Percentiles rank a stretch among this genome's conserved stretches.
Evolutionary conservation across 176 grass and related monocot genomes (phyloP).

Genomic region (Saccharum officinarum): DNA sequence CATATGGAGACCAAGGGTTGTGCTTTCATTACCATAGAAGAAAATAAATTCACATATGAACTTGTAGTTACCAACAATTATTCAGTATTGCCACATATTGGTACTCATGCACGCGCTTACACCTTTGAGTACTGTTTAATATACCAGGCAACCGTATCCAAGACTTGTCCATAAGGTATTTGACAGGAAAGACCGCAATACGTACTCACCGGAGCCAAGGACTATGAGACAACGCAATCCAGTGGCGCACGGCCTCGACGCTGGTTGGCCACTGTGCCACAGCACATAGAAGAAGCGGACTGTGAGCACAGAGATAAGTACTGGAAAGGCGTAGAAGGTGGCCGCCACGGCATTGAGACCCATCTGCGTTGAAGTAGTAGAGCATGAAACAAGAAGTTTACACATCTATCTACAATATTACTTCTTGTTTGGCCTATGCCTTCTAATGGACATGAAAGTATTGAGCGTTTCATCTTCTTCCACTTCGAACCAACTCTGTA

Average conservation of each 20-base stretch:
- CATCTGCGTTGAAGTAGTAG: conserved; percentile 1
- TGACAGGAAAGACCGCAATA: background rate
- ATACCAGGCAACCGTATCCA: background rate
- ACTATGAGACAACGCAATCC: conserved; percentile 52
- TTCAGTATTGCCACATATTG: background rate
- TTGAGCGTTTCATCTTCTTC: background rate
- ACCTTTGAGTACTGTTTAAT: background rate
- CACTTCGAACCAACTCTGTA: background rate
- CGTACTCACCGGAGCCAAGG: conserved; percentile 58
- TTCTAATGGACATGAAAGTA: background rate
- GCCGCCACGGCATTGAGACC: background rate
- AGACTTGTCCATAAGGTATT: background rate
- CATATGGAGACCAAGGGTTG: background rate
- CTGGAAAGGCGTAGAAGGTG: conserved; percentile 22
- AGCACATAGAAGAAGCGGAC: conserved; percentile 51
- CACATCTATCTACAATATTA: background rate
- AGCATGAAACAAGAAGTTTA: background rate
- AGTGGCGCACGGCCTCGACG: background rate
- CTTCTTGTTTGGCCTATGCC: background rate
- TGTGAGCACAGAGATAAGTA: conserved; percentile 47
- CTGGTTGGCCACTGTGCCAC: conserved; percentile 39
- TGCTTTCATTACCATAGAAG: background rate
- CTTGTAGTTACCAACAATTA: background rate
- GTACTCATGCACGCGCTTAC: background rate
- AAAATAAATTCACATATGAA: background rate